phyloP scores from a whole-genome alignment of 305 asterid genomes.

The Plantago coronopus region DNA sequence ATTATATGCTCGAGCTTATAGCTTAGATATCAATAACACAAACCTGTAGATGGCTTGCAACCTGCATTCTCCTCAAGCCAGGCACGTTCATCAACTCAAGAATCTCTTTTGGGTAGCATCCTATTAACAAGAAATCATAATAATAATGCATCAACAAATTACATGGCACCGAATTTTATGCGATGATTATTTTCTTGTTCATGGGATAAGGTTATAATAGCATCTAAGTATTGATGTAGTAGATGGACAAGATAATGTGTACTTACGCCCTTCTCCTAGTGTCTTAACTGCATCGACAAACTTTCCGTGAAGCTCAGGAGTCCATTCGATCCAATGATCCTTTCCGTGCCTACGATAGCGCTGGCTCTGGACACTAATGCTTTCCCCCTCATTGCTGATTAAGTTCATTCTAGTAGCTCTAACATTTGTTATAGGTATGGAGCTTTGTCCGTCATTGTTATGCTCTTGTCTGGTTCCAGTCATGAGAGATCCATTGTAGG shows the following conservation, averaged over 20 bases:
- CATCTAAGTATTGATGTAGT: background rate
- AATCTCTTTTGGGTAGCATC: constrained; percentile 50
- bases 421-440: too few species aligned
- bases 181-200: background rate
- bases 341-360: too few species aligned
- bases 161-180: too few species aligned
- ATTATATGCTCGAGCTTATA: background rate
- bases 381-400: too few species aligned
- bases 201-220: too few species aligned
- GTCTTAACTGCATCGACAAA: too few species aligned
- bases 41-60: constrained; percentile 61
- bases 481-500: background rate
- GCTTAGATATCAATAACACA: background rate
- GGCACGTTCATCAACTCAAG: constrained; percentile 47
- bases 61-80: constrained; percentile 54
- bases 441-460: background rate
- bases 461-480: constrained; percentile 1
- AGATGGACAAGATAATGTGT: background rate
- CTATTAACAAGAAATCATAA: too few species aligned
- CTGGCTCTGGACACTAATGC: too few species aligned
- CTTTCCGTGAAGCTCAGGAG: too few species aligned
- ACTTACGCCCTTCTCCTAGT: constrained; percentile 12
- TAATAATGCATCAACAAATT: too few species aligned
- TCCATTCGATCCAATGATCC: too few species aligned
- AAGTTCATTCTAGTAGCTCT: too few species aligned